Percentiles rank a stretch among this genome's conserved stretches.
Evolutionary conservation across 257 asterid species (phyloP).

Genomic region (Lycium ferocissimum): DNA sequence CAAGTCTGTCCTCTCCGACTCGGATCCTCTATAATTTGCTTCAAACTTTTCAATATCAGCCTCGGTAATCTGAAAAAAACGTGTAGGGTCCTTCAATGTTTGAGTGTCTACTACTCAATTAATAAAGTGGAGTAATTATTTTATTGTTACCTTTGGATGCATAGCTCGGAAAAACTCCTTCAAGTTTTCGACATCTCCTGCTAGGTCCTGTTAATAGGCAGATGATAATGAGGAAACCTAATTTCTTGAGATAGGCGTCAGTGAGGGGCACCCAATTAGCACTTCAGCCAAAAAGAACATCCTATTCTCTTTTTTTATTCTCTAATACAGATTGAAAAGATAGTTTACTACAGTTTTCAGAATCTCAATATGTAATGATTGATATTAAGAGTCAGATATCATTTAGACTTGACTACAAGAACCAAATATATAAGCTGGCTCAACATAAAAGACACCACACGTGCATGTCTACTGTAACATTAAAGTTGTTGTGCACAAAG

Average conservation of each 20-base stretch:
- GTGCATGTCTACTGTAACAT: constrained; percentile 8
- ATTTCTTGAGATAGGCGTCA: background rate
- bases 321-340: background rate
- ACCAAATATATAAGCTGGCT: background rate
- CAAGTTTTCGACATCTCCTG: constrained; percentile 81
- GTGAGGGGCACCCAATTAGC: background rate
- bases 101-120: constrained; percentile 3
- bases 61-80: constrained; percentile 47
- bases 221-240: background rate
- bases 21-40: constrained; percentile 62
- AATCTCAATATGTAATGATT: background rate
- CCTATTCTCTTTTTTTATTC: background rate
- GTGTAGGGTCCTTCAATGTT: background rate
- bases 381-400: background rate
- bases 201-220: constrained; percentile 68
- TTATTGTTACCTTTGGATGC: constrained; percentile 70
- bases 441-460: background rate
- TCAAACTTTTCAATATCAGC: too few species aligned
- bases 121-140: background rate
- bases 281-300: constrained; percentile 4
- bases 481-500: background rate
- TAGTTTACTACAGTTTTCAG: background rate
- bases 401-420: background rate
- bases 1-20: constrained; percentile 79
- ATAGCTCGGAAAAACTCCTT: constrained; percentile 74